Conservation (phyloP, 768 basidiomycete species). For the Panaeolus cyanescens region DNA sequence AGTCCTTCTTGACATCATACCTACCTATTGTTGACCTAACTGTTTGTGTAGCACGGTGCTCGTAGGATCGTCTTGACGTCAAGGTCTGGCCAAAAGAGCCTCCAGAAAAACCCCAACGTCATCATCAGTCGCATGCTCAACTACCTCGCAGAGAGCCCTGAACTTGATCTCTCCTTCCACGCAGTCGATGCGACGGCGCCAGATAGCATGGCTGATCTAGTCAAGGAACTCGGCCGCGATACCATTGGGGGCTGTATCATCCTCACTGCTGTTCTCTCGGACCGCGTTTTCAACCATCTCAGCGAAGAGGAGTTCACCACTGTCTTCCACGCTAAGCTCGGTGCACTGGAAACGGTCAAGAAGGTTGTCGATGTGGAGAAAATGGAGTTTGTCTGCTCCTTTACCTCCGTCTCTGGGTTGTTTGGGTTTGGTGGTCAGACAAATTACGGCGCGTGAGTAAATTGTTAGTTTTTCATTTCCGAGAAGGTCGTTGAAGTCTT, state of each 20-base stretch:
- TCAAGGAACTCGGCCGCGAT: slow-evolving; percentile 7
- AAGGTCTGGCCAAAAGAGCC: slow-evolving; percentile 28
- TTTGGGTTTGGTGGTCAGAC: slow-evolving; percentile 40
- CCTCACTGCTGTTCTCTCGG: slow-evolving; percentile 29
- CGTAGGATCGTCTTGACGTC: slow-evolving; percentile 37
- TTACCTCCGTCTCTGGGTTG: slow-evolving; percentile 31
- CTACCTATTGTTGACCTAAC: neutral
- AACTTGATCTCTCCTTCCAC: slow-evolving; percentile 30
- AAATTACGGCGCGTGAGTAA: slow-evolving; percentile 35
- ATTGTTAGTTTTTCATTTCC: neutral
- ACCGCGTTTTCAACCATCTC: slow-evolving; percentile 31
- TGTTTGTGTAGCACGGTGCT: slow-evolving; percentile 31
- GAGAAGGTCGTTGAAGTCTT: neutral
- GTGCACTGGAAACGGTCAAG: slow-evolving; percentile 26
- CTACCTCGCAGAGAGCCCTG: slow-evolving; percentile 27
- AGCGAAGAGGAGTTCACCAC: slow-evolving; percentile 26
- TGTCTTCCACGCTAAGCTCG: slow-evolving; percentile 29
- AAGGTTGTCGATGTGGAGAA: slow-evolving; percentile 21
- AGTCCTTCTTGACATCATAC: slow-evolving; percentile 5
- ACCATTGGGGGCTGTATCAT: slow-evolving; percentile 32
- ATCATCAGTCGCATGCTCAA: slow-evolving; percentile 25
- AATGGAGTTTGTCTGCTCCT: slow-evolving; percentile 37
- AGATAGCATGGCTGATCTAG: slow-evolving; percentile 17
- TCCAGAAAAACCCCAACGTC: slow-evolving; percentile 23
- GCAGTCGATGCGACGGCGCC: slow-evolving; percentile 29